Conservation (phyloP, 495 filamentous ascomycete species). For the Penicillium pancosmium region DNA sequence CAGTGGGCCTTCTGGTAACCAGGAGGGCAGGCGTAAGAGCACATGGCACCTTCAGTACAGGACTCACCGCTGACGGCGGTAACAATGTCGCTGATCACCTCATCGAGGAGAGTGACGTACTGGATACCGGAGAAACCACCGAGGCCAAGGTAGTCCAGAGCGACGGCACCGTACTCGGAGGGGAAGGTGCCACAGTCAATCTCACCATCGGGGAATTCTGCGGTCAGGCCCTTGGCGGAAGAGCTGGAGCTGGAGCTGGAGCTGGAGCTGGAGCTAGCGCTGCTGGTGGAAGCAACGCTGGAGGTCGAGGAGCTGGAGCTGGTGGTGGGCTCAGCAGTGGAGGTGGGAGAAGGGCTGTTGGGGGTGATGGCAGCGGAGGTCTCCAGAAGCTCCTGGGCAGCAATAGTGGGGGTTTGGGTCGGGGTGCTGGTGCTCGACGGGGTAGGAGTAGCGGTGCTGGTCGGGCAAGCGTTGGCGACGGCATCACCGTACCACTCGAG, state of each 20-base stretch:
- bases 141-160: conserved; percentile 66
- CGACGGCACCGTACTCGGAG: conserved; percentile 77
- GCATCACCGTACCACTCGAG: conserved; percentile 42
- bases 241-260: conserved; percentile 19
- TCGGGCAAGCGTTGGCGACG: conserved; percentile 36
- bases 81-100: conserved; percentile 59
- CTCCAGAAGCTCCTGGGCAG: conserved; percentile 31
- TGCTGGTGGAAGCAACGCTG: conserved; percentile 19
- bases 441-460: conserved; percentile 24
- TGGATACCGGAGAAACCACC: conserved; percentile 85
- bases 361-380: conserved; percentile 21
- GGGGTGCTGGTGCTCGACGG: conserved; percentile 23
- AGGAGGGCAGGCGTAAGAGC: conserved; percentile 90
- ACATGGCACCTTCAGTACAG: conserved; percentile 68
- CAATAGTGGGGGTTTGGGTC: conserved; percentile 26
- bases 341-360: conserved; percentile 16
- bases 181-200: conserved; percentile 76
- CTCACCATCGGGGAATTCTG: conserved; percentile 76
- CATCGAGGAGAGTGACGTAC: conserved; percentile 44
- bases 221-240: conserved; percentile 58
- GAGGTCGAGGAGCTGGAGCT: conserved; percentile 20
- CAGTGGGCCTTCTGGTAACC: conserved; percentile 95
- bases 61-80: conserved; percentile 58
- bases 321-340: conserved; percentile 20
- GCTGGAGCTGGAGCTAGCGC: conserved; percentile 16